Evolutionary conservation across 208 protist species (phyloP), one percentile per base, ranked within the genome.

Genomic region (Strigomonas oncopelti): DNA sequence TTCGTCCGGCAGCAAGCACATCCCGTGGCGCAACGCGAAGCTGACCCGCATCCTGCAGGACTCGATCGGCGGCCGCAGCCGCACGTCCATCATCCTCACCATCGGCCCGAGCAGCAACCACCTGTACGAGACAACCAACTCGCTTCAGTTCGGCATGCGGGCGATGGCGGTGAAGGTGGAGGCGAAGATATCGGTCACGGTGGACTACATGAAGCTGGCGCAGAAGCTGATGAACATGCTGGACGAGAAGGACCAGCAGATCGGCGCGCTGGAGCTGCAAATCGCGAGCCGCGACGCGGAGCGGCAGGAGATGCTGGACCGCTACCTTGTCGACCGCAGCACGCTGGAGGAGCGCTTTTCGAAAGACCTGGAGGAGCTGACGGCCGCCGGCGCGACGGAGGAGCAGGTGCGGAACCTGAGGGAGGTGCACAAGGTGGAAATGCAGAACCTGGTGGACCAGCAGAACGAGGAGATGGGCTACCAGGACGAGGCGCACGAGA

Each of bases 1-100:
- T 25, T 92, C 87, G 2, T 66, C 71, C 29, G 77, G 78, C 60
- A 79, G 75, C 22, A 85, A 81, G 51, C 87, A 94, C 76, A 86
- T 97, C 62, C 93, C 93, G 45, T 97, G 91, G 86, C 79, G 93
- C 48, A 90, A 95, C 65, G 84, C 87, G n/a, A 97, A 97, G 75
- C 78, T 97, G 13, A 97, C 93, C 5, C 81, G 88, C 58, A 85
- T 97, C 38, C 75, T 97, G 67, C 91, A 96, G 67, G 91, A 96
- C 72, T 94, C 86, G n/a, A 92, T 97, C 67, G 93, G 93, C 45
- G 93, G 90, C 18, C 88, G 83, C 59, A 91, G 84, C 60, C 85
- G 87, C 65, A 93, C 85, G 25, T 91, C 90, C 14, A 93, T 95
- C 66, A 89, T 95, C 66, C 77, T 95, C 38, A 95, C 90, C 29